Evolutionary conservation across 345 rosid genomes (phyloP), one percentile per base, ranked within the genome.

Genomic region (Populus pruinosa): DNA sequence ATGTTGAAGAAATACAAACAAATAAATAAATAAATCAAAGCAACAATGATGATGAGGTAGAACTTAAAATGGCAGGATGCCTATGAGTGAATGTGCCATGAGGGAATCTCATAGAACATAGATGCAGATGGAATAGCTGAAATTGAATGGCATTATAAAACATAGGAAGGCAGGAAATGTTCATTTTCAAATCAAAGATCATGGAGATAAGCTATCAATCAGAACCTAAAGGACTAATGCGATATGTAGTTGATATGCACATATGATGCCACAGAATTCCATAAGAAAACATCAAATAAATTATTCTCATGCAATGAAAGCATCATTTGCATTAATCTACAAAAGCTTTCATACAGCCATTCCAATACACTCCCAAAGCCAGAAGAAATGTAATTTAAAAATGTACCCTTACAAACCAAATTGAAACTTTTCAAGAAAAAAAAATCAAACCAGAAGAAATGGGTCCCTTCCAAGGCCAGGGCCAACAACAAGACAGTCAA

Each of bases 401-500:
- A 47, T 47, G 16, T 47, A 47, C 53, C 53, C 47, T 20, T 41
- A 25, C 25, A 77, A n/a, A 17, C 20, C 36, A 47, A 47, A n/a
- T 18, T 21, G 25, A 67, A 66, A 74, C 59, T 5, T 12, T 31
- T 67, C 36, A 29, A 17, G 12, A 21, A 79, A 73, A 39, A 39
- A 29, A 84, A 78, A 47, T 39, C 80, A 41, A 67, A 95, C 98
- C 88, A 93, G 86, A 56, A 96, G 93, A 82, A 88, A 96, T 3
- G 95, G 91, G 75, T 96, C 98, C 83, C 98, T 91, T 81, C 99
- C 99, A 74, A 96, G 94, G 75, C 99, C 99, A 73, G 99, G 99
- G 73, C 99, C 99, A 78, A 92, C 87, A 1, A 93, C 94, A 80
- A 96, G 89, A 69, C 96, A 96, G 89, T 96, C 99, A 88, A 96